Evolutionary conservation across 352 stramenopile genomes (phyloP), one percentile per base, ranked within the genome.

Genomic region (Phytophthora palmivora): DNA sequence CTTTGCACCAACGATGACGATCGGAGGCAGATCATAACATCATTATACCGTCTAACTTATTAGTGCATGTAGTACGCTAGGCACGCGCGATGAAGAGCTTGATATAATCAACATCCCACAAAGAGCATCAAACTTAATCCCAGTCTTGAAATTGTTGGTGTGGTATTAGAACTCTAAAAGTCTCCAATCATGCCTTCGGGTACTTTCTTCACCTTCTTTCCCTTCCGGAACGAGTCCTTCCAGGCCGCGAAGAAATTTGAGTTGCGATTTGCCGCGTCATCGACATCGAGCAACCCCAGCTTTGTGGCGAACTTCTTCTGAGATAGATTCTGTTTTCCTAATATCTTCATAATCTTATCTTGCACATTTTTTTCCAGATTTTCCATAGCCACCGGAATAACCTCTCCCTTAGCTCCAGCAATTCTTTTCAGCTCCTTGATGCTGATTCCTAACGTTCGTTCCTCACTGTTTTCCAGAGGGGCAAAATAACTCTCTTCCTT

Each of bases 401-500:
- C 0, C 8, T 14, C 15, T 11, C 3, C 10, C 39, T 44, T 51
- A 0, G 18, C n/a, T 21, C 19, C 15, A 8, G 18, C 12, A 33
- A 44, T 32, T 9, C 51, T 37, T 3, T 3, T 26, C 26, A 60
- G 19, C 2, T 50, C 3, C 6, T 32, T 38, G 3, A 45, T 16
- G 10, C 32, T 32, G 30, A 60, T 43, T 51, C 28, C 41, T 11
- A n/a, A n/a, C 10, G 0, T 11, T 42, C 54, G 54, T 8, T 53
- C 54, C 44, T 44, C 39, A 28, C 0, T 28, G 44, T 55, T 15
- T 6, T 55, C 6, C 36, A 18, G 16, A 14, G 49, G 32, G 22
- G 51, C 41, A 32, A 60, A 5, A 4, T 30, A 24, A 26, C n/a
- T n/a, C n/a, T 55, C 44, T n/a, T 63, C 54, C 4, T 63, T 38